A percentile compares a stretch with the other conserved stretches of the same genome.
These are phyloP conservation scores for Aspergillus fumigatiaffinis DNA, from an alignment of 2,329 filamentous ascomycete species.

Conservation along the genomic window DNA sequence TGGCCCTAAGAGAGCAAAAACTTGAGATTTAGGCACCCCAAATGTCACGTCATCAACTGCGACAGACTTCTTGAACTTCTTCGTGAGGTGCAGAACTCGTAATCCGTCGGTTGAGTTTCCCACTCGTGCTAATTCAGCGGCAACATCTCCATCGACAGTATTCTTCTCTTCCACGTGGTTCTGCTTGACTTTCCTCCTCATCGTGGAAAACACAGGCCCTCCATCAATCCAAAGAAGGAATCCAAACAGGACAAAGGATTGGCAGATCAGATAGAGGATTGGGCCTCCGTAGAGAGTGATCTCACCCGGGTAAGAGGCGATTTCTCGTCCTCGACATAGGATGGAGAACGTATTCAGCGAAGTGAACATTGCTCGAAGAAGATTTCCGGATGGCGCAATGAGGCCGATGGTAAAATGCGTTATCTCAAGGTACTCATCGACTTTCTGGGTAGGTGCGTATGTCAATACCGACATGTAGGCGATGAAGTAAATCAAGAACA, in stretches of 20 bases:
- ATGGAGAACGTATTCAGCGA: constrained; percentile 80
- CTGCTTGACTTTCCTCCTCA: constrained; percentile 43
- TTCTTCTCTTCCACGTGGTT: constrained; percentile 40
- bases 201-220: constrained; percentile 59
- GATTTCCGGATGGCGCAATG: constrained; percentile 72
- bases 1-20: constrained; percentile 84
- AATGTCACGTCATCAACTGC: constrained; percentile 90
- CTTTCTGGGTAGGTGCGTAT: constrained; percentile 65
- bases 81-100: constrained; percentile 74
- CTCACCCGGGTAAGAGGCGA: constrained; percentile 65
- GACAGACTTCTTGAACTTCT: constrained; percentile 69
- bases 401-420: constrained; percentile 72
- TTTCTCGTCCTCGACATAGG: constrained; percentile 61
- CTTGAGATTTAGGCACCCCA: constrained; percentile 71
- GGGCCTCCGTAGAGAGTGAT: constrained; percentile 77
- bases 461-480: constrained; percentile 69
- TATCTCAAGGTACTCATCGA: constrained; percentile 64
- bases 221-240: constrained; percentile 77
- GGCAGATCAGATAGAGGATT: constrained; percentile 75
- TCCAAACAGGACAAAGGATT: constrained; percentile 66
- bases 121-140: constrained; percentile 61
- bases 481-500: constrained; percentile 69
- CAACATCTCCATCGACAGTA: constrained; percentile 56
- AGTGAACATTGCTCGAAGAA: constrained; percentile 70
- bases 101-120: constrained; percentile 63